Evolutionary conservation across 805 yeast genomes (phyloP).

Genomic region (Myxozyma nipponensis): DNA sequence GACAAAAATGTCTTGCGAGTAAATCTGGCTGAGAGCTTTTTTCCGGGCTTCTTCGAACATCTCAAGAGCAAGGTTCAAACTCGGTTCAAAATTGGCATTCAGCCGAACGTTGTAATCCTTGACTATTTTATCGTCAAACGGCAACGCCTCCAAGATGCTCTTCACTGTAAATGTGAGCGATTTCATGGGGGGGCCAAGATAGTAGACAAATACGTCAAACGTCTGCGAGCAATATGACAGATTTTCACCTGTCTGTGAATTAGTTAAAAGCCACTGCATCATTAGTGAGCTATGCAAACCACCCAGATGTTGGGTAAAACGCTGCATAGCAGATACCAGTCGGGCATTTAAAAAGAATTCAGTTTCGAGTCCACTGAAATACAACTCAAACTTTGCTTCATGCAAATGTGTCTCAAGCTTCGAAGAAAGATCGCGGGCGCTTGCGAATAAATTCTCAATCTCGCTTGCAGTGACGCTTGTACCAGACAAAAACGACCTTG

Average conservation of each 20-base stretch:
- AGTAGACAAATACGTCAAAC: conserved; percentile 61
- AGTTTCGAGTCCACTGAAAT: conserved; percentile 50
- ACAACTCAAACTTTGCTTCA: conserved; percentile 63
- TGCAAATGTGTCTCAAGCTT: conserved; percentile 43
- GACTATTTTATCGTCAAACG: conserved; percentile 44
- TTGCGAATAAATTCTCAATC: conserved; percentile 15
- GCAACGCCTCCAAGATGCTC: conserved; percentile 56
- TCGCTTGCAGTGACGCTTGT: conserved; percentile 20
- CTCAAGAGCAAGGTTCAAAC: conserved; percentile 36
- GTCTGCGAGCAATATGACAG: conserved; percentile 40
- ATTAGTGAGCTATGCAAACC: conserved; percentile 67
- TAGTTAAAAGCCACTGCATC: conserved; percentile 37
- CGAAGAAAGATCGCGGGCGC: conserved; percentile 10
- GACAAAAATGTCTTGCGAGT: conserved; percentile 52
- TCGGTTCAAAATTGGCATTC: conserved; percentile 41
- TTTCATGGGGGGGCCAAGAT: conserved; percentile 65
- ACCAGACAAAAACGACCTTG: conserved; percentile 22
- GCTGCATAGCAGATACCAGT: conserved; percentile 51
- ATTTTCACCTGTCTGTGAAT: conserved; percentile 7
- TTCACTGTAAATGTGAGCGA: conserved; percentile 39
- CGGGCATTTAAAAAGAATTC: conserved; percentile 47
- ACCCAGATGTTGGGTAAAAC: conserved; percentile 55
- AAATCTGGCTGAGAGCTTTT: conserved; percentile 54
- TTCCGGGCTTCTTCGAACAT: conserved; percentile 56
- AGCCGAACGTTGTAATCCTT: conserved; percentile 37